Evolutionary conservation across 2,329 filamentous ascomycete species (phyloP).

Genomic region (Aspergillus sp.): DNA sequence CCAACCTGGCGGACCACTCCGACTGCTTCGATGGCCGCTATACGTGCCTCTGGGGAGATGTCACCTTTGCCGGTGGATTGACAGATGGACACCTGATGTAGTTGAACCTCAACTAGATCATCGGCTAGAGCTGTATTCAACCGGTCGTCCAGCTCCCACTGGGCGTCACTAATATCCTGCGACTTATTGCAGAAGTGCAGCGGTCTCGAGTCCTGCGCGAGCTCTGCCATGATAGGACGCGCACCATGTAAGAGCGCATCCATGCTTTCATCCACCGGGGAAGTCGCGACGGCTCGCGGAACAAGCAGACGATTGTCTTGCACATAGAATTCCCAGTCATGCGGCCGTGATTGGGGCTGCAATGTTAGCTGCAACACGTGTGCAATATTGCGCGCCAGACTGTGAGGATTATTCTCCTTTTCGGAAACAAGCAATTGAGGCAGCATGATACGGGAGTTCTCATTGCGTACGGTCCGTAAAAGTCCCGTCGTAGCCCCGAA

Average conservation of each 20-base stretch:
- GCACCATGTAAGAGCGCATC: neutral
- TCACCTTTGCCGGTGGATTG: neutral
- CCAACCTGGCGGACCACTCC: neutral
- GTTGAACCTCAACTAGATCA: neutral
- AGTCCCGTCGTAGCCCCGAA: constrained; percentile 25
- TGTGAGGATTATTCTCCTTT: neutral
- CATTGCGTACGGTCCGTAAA: constrained; percentile 29
- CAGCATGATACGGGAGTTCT: constrained; percentile 23
- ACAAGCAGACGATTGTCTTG: neutral
- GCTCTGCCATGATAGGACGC: neutral
- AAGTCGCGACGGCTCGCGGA: neutral
- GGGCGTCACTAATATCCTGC: neutral
- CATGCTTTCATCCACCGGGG: neutral
- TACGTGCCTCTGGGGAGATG: neutral
- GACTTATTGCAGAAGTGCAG: neutral
- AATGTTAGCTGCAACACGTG: neutral
- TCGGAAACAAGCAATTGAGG: constrained; percentile 23
- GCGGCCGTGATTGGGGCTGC: neutral
- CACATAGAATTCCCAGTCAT: neutral
- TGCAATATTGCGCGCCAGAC: neutral
- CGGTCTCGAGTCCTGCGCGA: neutral
- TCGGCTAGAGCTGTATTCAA: neutral
- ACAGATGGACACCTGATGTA: neutral
- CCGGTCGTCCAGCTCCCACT: neutral
- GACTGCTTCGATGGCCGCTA: neutral